These are phyloP conservation scores for Pulveroboletus sp. DNA, from an alignment of 768 basidiomycete genomes.

Conservation along the genomic window DNA sequence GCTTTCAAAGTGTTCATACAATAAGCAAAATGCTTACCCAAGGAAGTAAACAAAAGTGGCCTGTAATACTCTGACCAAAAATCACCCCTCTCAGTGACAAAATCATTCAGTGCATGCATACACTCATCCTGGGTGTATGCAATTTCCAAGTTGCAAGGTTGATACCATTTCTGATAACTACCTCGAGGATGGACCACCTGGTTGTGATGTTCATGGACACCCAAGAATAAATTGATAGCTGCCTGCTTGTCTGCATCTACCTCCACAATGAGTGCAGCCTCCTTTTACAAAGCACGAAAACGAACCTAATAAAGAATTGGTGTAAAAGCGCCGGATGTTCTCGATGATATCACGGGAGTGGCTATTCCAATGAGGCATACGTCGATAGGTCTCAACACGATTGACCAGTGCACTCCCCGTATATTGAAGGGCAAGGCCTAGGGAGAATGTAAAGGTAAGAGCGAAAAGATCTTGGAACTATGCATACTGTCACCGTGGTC, in stretches of 20 bases:
- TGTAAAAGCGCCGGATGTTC: conserved; percentile 90
- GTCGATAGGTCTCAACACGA: conserved; percentile 90
- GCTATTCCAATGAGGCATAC: conserved; percentile 96
- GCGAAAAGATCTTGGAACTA: neutral
- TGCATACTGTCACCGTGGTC: conserved; percentile 90
- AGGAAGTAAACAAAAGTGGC: conserved; percentile 75
- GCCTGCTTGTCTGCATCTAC: conserved; percentile 95
- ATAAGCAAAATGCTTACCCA: conserved; percentile 87
- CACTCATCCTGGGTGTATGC: conserved; percentile 68
- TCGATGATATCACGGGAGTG: conserved; percentile 96
- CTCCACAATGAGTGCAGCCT: neutral
- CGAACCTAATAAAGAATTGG: conserved; percentile 84
- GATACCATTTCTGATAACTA: conserved; percentile 85
- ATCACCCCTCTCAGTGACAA: conserved; percentile 58
- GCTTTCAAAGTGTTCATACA: conserved; percentile 88
- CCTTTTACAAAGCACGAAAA: neutral
- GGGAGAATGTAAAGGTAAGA: neutral
- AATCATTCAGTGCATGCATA: conserved; percentile 53
- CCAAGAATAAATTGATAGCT: conserved; percentile 96
- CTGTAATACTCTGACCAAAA: conserved; percentile 91
- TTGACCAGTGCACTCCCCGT: conserved; percentile 96
- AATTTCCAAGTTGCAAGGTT: conserved; percentile 61
- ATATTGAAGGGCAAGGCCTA: conserved; percentile 93
- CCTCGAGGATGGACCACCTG: conserved; percentile 51
- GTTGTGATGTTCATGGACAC: conserved; percentile 59